Evolutionary conservation across 495 filamentous ascomycete genomes (phyloP).

Genomic region (Neurospora hispaniola): DNA sequence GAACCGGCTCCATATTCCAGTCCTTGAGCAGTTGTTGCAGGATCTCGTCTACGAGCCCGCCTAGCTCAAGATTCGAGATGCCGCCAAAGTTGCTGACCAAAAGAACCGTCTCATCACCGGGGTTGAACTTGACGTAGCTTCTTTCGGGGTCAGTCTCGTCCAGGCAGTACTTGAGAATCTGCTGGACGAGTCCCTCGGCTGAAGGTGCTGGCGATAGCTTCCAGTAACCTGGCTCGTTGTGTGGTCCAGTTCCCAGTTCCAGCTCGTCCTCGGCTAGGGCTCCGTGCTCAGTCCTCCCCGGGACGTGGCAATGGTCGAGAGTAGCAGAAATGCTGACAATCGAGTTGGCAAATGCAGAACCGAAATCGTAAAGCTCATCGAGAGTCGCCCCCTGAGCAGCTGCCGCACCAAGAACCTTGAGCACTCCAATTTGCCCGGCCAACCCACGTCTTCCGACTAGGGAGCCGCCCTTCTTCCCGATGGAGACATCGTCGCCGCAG

Average conservation of each 20-base stretch:
- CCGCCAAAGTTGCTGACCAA: slow-evolving; percentile 55
- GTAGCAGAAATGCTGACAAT: slow-evolving; percentile 50
- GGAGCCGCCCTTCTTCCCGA: slow-evolving; percentile 44
- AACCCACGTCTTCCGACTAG: slow-evolving; percentile 49
- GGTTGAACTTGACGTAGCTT: slow-evolving; percentile 46
- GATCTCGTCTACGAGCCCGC: slow-evolving; percentile 43
- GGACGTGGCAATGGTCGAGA: slow-evolving; percentile 54
- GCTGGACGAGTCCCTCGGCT: slow-evolving; percentile 40
- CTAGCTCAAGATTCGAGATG: slow-evolving; percentile 50
- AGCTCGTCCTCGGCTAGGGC: slow-evolving; percentile 35
- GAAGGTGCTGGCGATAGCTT: slow-evolving; percentile 45
- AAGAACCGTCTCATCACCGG: slow-evolving; percentile 43
- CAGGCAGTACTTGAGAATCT: slow-evolving; percentile 43
- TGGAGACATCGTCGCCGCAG: slow-evolving; percentile 50
- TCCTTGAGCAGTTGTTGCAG: slow-evolving; percentile 35
- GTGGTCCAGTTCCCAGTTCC: slow-evolving; percentile 51
- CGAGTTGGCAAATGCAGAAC: slow-evolving; percentile 40
- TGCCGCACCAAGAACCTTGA: slow-evolving; percentile 31
- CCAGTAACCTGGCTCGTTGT: slow-evolving; percentile 51
- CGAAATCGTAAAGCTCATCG: slow-evolving; percentile 46
- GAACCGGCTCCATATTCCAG: slow-evolving; percentile 33
- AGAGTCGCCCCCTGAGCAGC: slow-evolving; percentile 37
- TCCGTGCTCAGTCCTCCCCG: slow-evolving; percentile 45
- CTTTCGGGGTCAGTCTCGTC: slow-evolving; percentile 45
- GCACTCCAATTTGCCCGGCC: slow-evolving; percentile 39